Evolutionary conservation across 345 rosid genomes (phyloP), one percentile per base, ranked within the genome.

Genomic region (Bruguiera parviflora): DNA sequence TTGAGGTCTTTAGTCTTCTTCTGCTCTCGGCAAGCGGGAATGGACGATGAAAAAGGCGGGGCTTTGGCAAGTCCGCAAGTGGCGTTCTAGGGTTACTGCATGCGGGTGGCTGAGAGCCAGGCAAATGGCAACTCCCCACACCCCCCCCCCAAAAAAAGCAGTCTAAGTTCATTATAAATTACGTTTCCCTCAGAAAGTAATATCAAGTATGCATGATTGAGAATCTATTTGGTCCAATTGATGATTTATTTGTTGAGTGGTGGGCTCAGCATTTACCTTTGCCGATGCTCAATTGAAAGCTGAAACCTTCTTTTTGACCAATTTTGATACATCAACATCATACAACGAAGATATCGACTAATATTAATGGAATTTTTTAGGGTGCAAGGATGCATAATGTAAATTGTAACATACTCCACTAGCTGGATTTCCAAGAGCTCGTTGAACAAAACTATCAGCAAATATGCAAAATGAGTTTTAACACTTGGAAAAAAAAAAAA

Each of bases 21-120:
- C 75, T 33, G 47, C 69, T 71, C 57, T 71, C 64, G 69, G 64
- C 75, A 27, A 32, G 19, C 13, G 15, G 22, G 39, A 62, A 58
- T 8, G 37, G 63, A 58, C 29, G 5, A n/a, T 3, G 5, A 37
- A 24, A 15, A 51, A 18, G 35, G 53, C 24, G 59, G 51, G 9
- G 55, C 5, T 28, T 63, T 39, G 52, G 11, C 6, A 20, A 8
- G 61, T 0, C 47, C 16, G 27, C 68, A 57, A 28, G 49, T 57
- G 75, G 57, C 75, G 8, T 10, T 61, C 24, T 60, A 32, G 66
- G 65, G 59, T 52, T 49, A 16, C 35, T 16, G 4, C 11, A 57
- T 58, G 49, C 18, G 5, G 64, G 55, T 58, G 71, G 55, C 52
- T 20, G 11, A 57, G 58, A 58, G 19, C 55, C 64, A 58, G 16